These are phyloP conservation scores for Stygiomarasmius scandens DNA, from an alignment of 1,284 basidiomycete genomes.

Conservation along the genomic window DNA sequence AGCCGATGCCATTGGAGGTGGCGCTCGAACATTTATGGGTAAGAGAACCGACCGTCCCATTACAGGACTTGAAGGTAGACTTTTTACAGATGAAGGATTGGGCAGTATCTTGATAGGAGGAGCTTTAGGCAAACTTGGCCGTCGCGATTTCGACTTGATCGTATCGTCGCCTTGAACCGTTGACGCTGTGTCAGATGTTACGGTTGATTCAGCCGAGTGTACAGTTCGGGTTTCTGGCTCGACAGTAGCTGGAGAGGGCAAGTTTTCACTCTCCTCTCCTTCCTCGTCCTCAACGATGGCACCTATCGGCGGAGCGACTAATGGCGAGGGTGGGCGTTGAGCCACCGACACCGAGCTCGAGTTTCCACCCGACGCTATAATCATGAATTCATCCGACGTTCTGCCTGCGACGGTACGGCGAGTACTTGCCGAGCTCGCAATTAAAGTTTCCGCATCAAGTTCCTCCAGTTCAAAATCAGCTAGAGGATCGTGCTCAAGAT, in stretches of 20 bases:
- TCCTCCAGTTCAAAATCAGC: background rate
- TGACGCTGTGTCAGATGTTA: background rate
- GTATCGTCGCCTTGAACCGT: background rate
- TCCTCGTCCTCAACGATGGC: conserved; percentile 26
- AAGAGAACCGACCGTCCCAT: background rate
- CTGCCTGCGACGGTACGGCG: background rate
- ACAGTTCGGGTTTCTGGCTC: background rate
- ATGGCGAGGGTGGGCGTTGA: background rate
- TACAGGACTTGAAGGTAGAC: background rate
- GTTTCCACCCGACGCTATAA: background rate
- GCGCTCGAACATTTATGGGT: background rate
- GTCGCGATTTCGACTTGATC: background rate
- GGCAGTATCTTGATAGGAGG: background rate
- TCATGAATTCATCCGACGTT: conserved; percentile 1
- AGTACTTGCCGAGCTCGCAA: background rate
- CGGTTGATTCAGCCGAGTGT: background rate
- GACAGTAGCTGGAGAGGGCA: conserved; percentile 11
- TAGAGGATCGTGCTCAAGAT: background rate
- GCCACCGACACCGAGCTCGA: background rate
- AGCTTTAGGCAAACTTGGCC: background rate
- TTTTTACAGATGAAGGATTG: background rate
- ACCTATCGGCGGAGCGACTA: conserved; percentile 5
- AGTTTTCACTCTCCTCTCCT: conserved; percentile 12
- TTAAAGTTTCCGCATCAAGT: background rate
- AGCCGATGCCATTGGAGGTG: background rate